phyloP scores from a whole-genome alignment of 495 filamentous ascomycete genomes.

The Lasiosphaeria miniovina region DNA sequence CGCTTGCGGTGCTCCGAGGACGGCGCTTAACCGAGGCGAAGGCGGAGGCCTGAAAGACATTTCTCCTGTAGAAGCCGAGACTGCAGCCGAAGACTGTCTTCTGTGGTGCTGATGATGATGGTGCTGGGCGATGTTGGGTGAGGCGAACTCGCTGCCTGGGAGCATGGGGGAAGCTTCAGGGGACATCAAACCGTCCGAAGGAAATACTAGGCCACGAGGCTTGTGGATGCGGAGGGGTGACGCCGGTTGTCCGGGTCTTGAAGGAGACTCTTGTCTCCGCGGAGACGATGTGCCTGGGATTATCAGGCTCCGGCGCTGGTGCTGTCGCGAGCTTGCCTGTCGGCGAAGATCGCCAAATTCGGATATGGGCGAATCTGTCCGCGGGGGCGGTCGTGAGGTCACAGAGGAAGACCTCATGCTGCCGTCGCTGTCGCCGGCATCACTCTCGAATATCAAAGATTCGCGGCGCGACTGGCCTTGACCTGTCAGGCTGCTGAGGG shows the following conservation, averaged over 20 bases:
- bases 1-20: slow-evolving; percentile 66
- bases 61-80: slow-evolving; percentile 59
- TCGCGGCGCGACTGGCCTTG: slow-evolving; percentile 64
- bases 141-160: slow-evolving; percentile 73
- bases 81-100: slow-evolving; percentile 85
- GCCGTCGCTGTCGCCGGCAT: slow-evolving; percentile 77
- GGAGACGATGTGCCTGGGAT: slow-evolving; percentile 72
- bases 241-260: slow-evolving; percentile 65
- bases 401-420: slow-evolving; percentile 80
- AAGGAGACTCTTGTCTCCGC: slow-evolving; percentile 82
- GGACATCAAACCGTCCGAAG: slow-evolving; percentile 72
- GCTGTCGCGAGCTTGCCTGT: slow-evolving; percentile 66
- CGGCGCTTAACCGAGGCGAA: slow-evolving; percentile 74
- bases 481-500: slow-evolving; percentile 54
- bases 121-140: slow-evolving; percentile 53
- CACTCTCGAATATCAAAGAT: slow-evolving; percentile 74
- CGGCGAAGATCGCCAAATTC: slow-evolving; percentile 69
- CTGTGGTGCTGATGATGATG: slow-evolving; percentile 82
- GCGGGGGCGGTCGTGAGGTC: slow-evolving; percentile 57
- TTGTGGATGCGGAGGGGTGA: slow-evolving; percentile 87
- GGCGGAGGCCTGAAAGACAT: slow-evolving; percentile 60
- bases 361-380: slow-evolving; percentile 87
- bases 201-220: slow-evolving; percentile 67
- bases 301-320: slow-evolving; percentile 79
- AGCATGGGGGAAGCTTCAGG: slow-evolving; percentile 87